Conservation (phyloP, 345 rosid species). For the Eucalyptus polybractea region DNA sequence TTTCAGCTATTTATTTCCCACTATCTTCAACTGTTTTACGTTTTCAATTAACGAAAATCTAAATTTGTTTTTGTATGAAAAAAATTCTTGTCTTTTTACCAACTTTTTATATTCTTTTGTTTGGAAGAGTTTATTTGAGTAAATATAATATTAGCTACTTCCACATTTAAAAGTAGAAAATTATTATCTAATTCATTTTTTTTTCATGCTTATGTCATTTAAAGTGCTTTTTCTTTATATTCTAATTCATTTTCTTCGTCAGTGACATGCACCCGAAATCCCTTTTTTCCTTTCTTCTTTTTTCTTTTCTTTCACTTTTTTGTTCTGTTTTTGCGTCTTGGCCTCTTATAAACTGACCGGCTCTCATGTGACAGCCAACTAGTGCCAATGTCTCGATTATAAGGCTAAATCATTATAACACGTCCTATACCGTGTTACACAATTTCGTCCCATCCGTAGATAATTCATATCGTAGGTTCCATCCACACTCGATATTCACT, state of each 20-base stretch:
- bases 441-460: too few species aligned
- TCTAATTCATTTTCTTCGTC: too few species aligned
- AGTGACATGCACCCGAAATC: background rate
- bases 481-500: rapidly evolving
- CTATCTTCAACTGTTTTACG: background rate
- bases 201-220: background rate
- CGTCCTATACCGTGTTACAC: too few species aligned
- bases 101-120: background rate
- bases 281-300: background rate
- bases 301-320: too few species aligned
- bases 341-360: too few species aligned
- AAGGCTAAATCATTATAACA: too few species aligned
- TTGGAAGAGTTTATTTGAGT: background rate
- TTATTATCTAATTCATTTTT: background rate
- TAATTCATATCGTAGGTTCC: rapidly evolving
- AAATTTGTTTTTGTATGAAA: too few species aligned
- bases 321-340: too few species aligned
- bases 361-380: rapidly evolving
- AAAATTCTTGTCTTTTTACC: too few species aligned
- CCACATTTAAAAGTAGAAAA: background rate
- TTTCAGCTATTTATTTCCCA: too few species aligned
- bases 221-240: too few species aligned
- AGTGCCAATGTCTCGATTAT: rapidly evolving
- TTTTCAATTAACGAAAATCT: background rate
- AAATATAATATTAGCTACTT: background rate